Percentiles rank a stretch among this genome's conserved stretches.
These are phyloP conservation scores for Bruguiera parviflora DNA, from an alignment of 345 rosid genomes.

Conservation along the genomic window DNA sequence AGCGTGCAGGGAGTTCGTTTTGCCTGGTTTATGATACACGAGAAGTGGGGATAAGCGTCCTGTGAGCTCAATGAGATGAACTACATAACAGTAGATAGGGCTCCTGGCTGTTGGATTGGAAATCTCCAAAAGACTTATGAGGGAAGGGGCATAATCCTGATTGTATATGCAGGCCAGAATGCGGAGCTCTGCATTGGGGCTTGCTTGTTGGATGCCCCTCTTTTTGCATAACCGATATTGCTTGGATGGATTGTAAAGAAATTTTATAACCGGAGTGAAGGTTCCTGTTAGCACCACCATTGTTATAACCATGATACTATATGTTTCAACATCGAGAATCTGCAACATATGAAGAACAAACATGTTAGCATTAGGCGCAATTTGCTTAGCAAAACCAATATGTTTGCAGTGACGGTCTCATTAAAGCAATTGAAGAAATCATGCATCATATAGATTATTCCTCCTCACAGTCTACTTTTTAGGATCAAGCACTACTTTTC, in stretches of 20 bases:
- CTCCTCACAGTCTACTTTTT: too few relatives aligned
- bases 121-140: conserved; percentile 11
- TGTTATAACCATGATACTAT: conserved; percentile 11
- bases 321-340: conserved; percentile 19
- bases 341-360: conserved; percentile 8
- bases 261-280: conserved; percentile 13
- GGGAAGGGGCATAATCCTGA: conserved; percentile 10
- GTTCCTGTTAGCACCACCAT: conserved; percentile 13
- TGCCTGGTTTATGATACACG: conserved; percentile 10
- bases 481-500: too few relatives aligned
- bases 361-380: background rate
- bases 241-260: conserved; percentile 17
- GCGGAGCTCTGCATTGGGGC: conserved; percentile 5
- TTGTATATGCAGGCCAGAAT: conserved; percentile 18
- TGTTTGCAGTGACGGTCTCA: background rate
- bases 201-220: conserved; percentile 9
- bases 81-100: conserved; percentile 19
- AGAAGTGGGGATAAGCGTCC: conserved; percentile 20
- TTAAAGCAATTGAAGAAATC: too few relatives aligned
- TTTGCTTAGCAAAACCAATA: background rate
- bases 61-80: conserved; percentile 17
- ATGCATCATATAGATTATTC: too few relatives aligned
- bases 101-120: conserved; percentile 9
- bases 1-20: background rate
- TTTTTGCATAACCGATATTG: background rate